A percentile compares a stretch with the other conserved stretches of the same genome.
These are phyloP conservation scores for Aechmea fasciata DNA, from an alignment of 176 grass and related monocot species.

Conservation along the genomic window DNA sequence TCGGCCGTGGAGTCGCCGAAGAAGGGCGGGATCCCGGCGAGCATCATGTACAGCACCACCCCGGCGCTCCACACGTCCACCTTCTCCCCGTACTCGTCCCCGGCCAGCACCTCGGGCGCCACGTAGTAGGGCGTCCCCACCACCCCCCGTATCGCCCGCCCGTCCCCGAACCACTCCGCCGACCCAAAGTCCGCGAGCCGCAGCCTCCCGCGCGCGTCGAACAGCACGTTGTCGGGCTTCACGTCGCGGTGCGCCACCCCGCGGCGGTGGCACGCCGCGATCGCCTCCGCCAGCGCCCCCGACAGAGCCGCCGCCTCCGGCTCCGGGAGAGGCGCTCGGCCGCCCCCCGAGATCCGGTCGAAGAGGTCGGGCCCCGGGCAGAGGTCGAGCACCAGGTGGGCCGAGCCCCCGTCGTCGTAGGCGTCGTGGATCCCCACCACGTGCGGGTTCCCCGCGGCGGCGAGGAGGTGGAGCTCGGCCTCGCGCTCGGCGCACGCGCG, in stretches of 20 bases:
- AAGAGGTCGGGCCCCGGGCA: constrained; percentile 45
- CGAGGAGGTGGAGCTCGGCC: constrained; percentile 54
- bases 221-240: constrained; percentile 75
- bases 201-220: constrained; percentile 37
- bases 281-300: constrained; percentile 29
- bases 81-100: constrained; percentile 52
- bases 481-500: constrained; percentile 58
- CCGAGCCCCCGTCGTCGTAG: constrained; percentile 49
- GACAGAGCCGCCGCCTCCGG: constrained; percentile 41
- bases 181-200: constrained; percentile 73
- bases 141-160: constrained; percentile 38
- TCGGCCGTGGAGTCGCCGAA: constrained; percentile 41
- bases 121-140: constrained; percentile 77
- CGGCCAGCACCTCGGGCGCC: constrained; percentile 63
- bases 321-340: constrained; percentile 44
- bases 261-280: constrained; percentile 43
- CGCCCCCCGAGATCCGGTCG: constrained; percentile 25
- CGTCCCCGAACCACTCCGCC: constrained; percentile 59
- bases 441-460: constrained; percentile 28
- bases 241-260: constrained; percentile 82
- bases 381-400: constrained; percentile 65
- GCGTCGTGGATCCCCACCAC: constrained; percentile 41
- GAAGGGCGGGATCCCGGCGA: constrained; percentile 54
- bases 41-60: constrained; percentile 66
- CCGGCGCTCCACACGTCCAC: constrained; percentile 91